Base-by-base conservation (phyloP, 495 filamentous ascomycete genomes). In the Penicillium ucsense region DNA sequence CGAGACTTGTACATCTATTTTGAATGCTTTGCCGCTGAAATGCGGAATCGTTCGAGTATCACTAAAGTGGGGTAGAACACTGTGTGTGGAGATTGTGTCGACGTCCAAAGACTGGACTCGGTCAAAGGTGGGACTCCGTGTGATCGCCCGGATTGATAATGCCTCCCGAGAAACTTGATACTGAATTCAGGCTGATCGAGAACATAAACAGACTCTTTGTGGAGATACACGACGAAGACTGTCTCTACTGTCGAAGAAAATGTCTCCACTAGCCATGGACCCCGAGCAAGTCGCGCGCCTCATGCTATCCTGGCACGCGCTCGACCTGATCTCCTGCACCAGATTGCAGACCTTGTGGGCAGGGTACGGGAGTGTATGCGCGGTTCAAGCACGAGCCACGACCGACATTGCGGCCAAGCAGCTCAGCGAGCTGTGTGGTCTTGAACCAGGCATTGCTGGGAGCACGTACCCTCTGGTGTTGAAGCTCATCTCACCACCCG, bases 281-380 rank as follows among this genome's bases (percentile, higher is more conserved):
- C 65, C 64, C 35, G 41, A 49, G 6, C 60, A 47, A 30, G 55
- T 67, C 20, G 66, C 66, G 6, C 55, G 52, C 33, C 57, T 62
- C 43, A 60, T 70, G 55, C 58, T 70, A 5, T 65, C 61, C 5
- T 59, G 59, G 57, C 55, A 66, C 52, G 54, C 60, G 8, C 56
- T 66, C 6, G 60, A 64, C 6, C 63, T 70, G 10, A 46, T 66
- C 39, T 61, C 61, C 0, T 67, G 61, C 50, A 56, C 43, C n/a
- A 58, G 50, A 8, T 41, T 70, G 3, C 66, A 70, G 31, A 65
- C 57, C n/a, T 51, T 70, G 2, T 70, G 66, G 64, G 66, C 66
- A 20, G 66, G 66, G 0, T 70, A 70, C 28, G 66, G 66, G 2
- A 46, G 60, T 3, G 63, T 70, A 32, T 67, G 66, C 38, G 59